These are phyloP conservation scores for Murraya koenigii DNA, from an alignment of 345 rosid genomes.

Conservation along the genomic window DNA sequence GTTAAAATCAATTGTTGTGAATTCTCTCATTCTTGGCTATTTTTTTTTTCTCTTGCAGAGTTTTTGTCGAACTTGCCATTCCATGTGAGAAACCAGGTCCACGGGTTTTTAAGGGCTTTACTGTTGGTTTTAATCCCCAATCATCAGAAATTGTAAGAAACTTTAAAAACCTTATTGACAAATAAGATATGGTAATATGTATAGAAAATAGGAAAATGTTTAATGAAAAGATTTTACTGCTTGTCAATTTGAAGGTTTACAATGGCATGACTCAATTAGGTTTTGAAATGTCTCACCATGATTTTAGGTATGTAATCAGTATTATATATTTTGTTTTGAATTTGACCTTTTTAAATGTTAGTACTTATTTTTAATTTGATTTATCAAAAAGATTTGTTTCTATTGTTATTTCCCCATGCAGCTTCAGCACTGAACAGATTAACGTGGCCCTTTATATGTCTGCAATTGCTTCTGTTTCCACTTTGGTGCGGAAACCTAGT, in stretches of 20 bases:
- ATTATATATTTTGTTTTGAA: background rate
- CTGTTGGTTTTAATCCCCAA: slow-evolving; percentile 92
- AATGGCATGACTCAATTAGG: slow-evolving; percentile 92
- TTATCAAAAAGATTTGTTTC: background rate
- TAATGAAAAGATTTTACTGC: background rate
- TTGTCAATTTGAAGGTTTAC: slow-evolving; percentile 51
- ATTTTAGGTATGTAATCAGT: slow-evolving; percentile 54
- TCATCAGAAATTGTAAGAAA: slow-evolving; percentile 90
- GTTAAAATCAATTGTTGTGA: background rate
- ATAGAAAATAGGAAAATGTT: background rate
- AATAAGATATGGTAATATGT: background rate
- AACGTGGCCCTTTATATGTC: slow-evolving; percentile 81
- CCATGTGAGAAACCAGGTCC: slow-evolving; percentile 86
- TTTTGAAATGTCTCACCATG: slow-evolving; percentile 52
- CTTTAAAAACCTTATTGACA: slow-evolving; percentile 3
- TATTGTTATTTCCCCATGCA: slow-evolving; percentile 21
- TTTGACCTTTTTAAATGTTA: background rate
- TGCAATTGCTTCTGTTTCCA: slow-evolving; percentile 73
- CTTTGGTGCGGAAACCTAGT: slow-evolving; percentile 60
- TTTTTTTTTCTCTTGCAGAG: slow-evolving; percentile 44
- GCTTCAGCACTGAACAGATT: slow-evolving; percentile 81
- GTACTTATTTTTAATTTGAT: slow-evolving; percentile 5
- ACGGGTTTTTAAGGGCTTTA: slow-evolving; percentile 79
- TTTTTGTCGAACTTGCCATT: slow-evolving; percentile 71
- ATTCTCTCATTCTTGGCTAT: slow-evolving; percentile 9